Percentiles rank a stretch among this genome's conserved stretches.
Evolutionary conservation across 108 stramenopile genomes (phyloP).

Genomic region (Fistulifera solaris): DNA sequence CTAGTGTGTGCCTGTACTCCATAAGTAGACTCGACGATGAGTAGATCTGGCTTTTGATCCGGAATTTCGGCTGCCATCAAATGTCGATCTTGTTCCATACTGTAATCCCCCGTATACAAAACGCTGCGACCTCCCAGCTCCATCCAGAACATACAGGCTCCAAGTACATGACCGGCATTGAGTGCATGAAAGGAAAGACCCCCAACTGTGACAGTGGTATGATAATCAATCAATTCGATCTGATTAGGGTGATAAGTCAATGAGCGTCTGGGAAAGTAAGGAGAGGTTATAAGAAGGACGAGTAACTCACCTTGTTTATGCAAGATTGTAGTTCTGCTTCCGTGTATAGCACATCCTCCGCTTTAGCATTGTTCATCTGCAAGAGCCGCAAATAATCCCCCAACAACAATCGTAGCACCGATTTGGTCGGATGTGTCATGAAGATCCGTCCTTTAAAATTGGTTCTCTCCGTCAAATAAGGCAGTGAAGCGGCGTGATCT

Average conservation of each 20-base stretch:
- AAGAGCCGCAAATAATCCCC: slow-evolving; percentile 87
- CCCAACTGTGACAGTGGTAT: slow-evolving; percentile 82
- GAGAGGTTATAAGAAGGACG: too few species aligned
- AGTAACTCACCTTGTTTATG: slow-evolving; percentile 50
- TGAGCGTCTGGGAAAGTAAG: too few species aligned
- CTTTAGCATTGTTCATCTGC: slow-evolving; percentile 59
- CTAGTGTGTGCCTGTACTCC: slow-evolving; percentile 92
- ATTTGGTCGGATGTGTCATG: slow-evolving; percentile 98
- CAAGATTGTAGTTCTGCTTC: slow-evolving; percentile 88
- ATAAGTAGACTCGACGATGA: slow-evolving; percentile 95
- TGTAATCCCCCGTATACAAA: slow-evolving; percentile 98
- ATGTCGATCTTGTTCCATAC: slow-evolving; percentile 95
- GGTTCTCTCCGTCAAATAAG: slow-evolving; percentile 97
- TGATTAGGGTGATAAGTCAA: too few species aligned
- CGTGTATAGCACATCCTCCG: slow-evolving; percentile 82
- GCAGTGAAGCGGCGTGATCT: slow-evolving; percentile 95
- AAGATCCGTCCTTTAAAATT: slow-evolving; percentile 90
- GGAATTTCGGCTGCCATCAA: slow-evolving; percentile 97
- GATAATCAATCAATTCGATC: slow-evolving; percentile 93
- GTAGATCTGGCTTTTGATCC: slow-evolving; percentile 78
- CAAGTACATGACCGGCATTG: slow-evolving; percentile 98
- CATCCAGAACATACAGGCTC: slow-evolving; percentile 97
- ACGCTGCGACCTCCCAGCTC: slow-evolving; percentile 90
- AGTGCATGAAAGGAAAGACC: slow-evolving; percentile 92
- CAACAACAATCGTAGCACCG: slow-evolving; percentile 87